Conservation (phyloP, 2,329 filamentous ascomycete genomes). For the Colletotrichum tropicale region DNA sequence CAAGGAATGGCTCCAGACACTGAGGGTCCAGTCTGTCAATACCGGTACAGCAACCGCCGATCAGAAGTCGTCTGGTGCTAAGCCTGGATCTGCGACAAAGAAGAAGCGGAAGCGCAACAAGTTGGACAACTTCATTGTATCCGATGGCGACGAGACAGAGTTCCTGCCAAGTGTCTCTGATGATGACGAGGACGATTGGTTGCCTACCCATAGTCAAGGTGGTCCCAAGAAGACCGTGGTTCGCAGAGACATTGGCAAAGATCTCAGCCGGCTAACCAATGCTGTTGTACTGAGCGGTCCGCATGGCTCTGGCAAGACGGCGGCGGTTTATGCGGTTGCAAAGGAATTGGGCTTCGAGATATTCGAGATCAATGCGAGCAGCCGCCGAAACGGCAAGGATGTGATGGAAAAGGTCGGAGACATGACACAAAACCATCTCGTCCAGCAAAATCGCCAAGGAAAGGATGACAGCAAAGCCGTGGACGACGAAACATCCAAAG, state of each 20-base stretch:
- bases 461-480: conserved; percentile 32
- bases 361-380: conserved; percentile 91
- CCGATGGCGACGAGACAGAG: conserved; percentile 75
- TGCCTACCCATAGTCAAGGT: conserved; percentile 42
- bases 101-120: conserved; percentile 77
- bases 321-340: conserved; percentile 88
- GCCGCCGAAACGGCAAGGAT: conserved; percentile 84
- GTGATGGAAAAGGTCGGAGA: conserved; percentile 91
- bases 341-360: conserved; percentile 92
- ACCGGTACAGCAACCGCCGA: conserved; percentile 51
- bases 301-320: conserved; percentile 90
- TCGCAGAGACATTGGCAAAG: conserved; percentile 47
- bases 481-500: conserved; percentile 56
- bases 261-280: conserved; percentile 65
- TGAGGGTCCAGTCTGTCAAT: conserved; percentile 80
- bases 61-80: conserved; percentile 30
- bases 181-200: conserved; percentile 49
- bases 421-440: conserved; percentile 95
- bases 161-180: conserved; percentile 74
- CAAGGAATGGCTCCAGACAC: conserved; percentile 78
- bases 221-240: conserved; percentile 59
- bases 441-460: conserved; percentile 54
- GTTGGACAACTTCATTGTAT: conserved; percentile 80
- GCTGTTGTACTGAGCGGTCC: conserved; percentile 89
- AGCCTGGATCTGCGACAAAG: conserved; percentile 36